phyloP scores from a whole-genome alignment of 2,329 filamentous ascomycete species.

The Coniella vitis region DNA sequence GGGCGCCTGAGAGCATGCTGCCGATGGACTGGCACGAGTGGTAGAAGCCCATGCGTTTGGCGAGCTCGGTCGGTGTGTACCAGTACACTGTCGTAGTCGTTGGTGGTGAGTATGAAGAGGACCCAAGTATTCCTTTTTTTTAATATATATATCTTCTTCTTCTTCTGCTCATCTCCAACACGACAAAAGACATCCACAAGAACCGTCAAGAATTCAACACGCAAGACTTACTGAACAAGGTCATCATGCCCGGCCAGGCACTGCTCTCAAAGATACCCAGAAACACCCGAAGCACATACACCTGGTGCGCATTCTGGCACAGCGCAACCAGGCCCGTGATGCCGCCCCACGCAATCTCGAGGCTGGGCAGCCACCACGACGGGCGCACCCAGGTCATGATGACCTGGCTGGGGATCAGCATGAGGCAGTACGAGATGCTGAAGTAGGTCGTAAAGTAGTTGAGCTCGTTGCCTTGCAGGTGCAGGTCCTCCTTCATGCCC shows the following conservation, averaged over 20 bases:
- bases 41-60: constrained; percentile 48
- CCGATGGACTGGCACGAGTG: constrained; percentile 46
- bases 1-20: constrained; percentile 45
- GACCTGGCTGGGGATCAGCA: constrained; percentile 30
- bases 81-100: constrained; percentile 29
- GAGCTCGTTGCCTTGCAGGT: constrained; percentile 23
- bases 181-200: no score
- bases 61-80: constrained; percentile 36
- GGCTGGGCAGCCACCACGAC: constrained; percentile 27
- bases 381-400: constrained; percentile 31
- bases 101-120: constrained; percentile 7
- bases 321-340: constrained; percentile 28
- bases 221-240: background rate
- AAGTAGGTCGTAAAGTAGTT: constrained; percentile 28
- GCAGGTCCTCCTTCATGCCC: constrained; percentile 31
- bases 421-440: constrained; percentile 29
- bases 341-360: constrained; percentile 29
- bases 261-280: constrained; percentile 32
- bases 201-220: no score
- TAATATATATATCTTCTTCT: no score
- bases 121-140: constrained; percentile 4
- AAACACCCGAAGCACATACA: constrained; percentile 34
- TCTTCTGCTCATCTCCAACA: background rate
- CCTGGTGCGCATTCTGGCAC: constrained; percentile 26
- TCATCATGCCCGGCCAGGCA: constrained; percentile 35